Evolutionary conservation across 306 rosid species (phyloP), one percentile per base, ranked within the genome.

Genomic region (Ormosia semicastrata): DNA sequence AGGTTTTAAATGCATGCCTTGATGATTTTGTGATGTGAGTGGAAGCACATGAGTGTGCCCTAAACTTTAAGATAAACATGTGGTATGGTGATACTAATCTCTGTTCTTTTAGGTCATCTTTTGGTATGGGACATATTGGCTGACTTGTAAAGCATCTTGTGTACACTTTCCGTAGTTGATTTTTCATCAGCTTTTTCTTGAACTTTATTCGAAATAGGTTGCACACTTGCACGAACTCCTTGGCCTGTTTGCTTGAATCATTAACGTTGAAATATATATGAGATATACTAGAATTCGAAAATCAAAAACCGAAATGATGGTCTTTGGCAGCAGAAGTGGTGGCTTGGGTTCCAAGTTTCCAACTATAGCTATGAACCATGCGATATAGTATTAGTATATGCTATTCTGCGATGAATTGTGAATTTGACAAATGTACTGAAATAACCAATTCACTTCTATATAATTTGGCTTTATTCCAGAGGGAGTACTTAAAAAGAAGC

Each of bases 111-210:
- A 6, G 41, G 32, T 44, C 47, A 53, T 66, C 56, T 52, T 29
- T 59, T 58, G 58, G 59, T 43, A 17, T 11, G 30, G 17, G 72
- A 66, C 53, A 18, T 14, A 10, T 10, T 18, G 7, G 30, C 57
- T 66, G 44, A 84, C 72, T 49, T 73, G 84, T 37, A 66, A 84
- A 73, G 53, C 68, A 12, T 29, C 54, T 73, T n/a, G 9, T 13
- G 43, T 66, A 73, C 81, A 17, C 77, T 79, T 84, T 84, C 81
- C 73, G 60, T 79, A 11, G 46, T 29, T 65, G 56, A 53, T 15
- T 71, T 62, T 32, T 43, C 73, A 29, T 34, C 74, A 7, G 18
- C 59, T 70, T 76, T 76, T 36, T 59, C 62, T 75, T 59, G 0
- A 32, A 15, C 75, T 76, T 60, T 69, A 0, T 64, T 73, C 4